Evolutionary conservation across 2,329 filamentous ascomycete species (phyloP), one percentile per base, ranked within the genome.

Genomic region (Hyphodiscus sp.): DNA sequence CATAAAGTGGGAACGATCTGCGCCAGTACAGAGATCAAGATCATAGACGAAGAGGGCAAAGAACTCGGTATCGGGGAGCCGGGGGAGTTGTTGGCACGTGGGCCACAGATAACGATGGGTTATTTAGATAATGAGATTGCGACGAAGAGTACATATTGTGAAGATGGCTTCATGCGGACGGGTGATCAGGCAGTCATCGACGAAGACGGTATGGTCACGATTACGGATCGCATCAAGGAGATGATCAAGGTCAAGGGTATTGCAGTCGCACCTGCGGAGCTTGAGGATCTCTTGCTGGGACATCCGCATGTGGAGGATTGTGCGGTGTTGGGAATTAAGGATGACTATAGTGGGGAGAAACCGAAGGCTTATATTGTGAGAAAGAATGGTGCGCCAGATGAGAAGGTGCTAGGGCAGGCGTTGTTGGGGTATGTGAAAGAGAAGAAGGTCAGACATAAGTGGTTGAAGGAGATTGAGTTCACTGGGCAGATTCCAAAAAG

Each of bases 221-320:
- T 90, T 54, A 84, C 87, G 11, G 86, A 89, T 65, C 77, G 86
- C 29, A 82, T 83, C 67, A 89, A 90, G 75, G 85, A 80, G 63
- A 67, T 75, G 53, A 74, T 75, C 56, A 75, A 75, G 59, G 71
- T 73, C 18, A 69, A 69, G 19, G 72, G 71, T 7, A 70, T 69
- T 55, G 71, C 73, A 57, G 72, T 75, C 8, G 71, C 72, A 3
- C 73, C 72, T 1, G 71, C 72, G 0, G 72, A 75, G 60, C 60
- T 75, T 1, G 73, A 74, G 57, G 70, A 69, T n/a, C 45, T 70
- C 8, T 58, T 71, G 8, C 53, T 70, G 5, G 61, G 66, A 5
- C 65, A 70, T 45, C 58, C 61, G 2, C 53, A 60, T 9, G 59
- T 86, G 23, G 75, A 76, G 50, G 82, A 86, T 66, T 80, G 73